Conservation (phyloP, 1,139 yeast genomes). For the Nakaseomyces glabratus region DNA sequence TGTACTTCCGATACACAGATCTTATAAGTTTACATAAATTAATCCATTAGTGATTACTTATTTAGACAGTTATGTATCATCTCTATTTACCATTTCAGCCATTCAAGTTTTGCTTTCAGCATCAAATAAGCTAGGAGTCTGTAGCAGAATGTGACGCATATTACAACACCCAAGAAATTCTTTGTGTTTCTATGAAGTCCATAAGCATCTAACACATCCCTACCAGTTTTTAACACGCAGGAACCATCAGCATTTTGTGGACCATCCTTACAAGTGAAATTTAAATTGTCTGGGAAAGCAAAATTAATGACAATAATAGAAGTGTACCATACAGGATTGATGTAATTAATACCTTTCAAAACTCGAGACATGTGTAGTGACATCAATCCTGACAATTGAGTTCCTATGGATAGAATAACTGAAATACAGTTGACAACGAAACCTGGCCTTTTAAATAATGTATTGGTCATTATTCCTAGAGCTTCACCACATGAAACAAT, state of each 20-base stretch:
- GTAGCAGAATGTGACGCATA: constrained; percentile 34
- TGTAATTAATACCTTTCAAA: constrained; percentile 58
- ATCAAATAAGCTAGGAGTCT: constrained; percentile 34
- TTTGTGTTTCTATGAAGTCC: constrained; percentile 31
- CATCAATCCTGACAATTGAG: constrained; percentile 83
- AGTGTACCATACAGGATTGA: constrained; percentile 66
- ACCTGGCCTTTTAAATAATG: constrained; percentile 68
- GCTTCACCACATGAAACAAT: constrained; percentile 74
- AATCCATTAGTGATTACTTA: background rate
- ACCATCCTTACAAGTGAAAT: constrained; percentile 38
- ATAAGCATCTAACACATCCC: constrained; percentile 40
- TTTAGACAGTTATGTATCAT: background rate
- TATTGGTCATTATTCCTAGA: constrained; percentile 67
- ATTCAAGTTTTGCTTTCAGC: constrained; percentile 30
- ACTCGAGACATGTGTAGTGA: constrained; percentile 65
- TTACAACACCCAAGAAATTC: constrained; percentile 32
- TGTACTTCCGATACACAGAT: no score
- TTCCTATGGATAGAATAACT: constrained; percentile 54
- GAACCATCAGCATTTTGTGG: constrained; percentile 28
- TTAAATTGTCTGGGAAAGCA: constrained; percentile 36
- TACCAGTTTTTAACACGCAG: constrained; percentile 43
- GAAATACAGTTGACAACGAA: constrained; percentile 68
- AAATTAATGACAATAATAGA: constrained; percentile 46
- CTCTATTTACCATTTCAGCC: constrained; percentile 23
- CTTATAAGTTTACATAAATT: background rate